Conservation (phyloP, 768 basidiomycete genomes). For the Kwoniella sp. region DNA sequence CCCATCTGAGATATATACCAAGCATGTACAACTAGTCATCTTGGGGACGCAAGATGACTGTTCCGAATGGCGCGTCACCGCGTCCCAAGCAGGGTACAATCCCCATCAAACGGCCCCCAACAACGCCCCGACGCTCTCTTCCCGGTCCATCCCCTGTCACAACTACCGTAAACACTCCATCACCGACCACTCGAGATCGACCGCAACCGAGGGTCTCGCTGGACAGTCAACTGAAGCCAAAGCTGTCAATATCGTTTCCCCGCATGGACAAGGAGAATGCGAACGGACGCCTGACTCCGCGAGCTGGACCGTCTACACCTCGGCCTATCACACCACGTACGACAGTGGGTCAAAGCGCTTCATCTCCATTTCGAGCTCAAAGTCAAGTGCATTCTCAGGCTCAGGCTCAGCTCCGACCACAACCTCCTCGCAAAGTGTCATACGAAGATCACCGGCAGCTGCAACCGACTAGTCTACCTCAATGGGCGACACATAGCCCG, state of each 20-base stretch:
- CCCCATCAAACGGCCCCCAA: neutral
- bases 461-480: neutral
- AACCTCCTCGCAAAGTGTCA: neutral
- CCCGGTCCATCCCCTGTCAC: neutral
- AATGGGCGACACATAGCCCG: constrained; percentile 8
- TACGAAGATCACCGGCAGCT: neutral
- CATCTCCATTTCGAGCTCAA: neutral
- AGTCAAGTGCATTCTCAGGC: constrained; percentile 1
- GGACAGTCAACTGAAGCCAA: neutral
- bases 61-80: too few species aligned
- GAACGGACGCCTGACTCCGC: neutral
- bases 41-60: too few species aligned
- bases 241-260: neutral
- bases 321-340: constrained; percentile 3
- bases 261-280: neutral
- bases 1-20: too few species aligned
- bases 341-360: neutral
- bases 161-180: constrained; percentile 1
- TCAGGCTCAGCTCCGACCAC: too few species aligned
- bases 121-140: constrained; percentile 10
- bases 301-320: constrained; percentile 7
- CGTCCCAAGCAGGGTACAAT: neutral
- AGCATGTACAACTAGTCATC: too few species aligned
- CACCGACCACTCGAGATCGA: neutral
- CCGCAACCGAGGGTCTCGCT: neutral